Conservation (phyloP, 768 basidiomycete species). For the Peribolospora baueri region DNA sequence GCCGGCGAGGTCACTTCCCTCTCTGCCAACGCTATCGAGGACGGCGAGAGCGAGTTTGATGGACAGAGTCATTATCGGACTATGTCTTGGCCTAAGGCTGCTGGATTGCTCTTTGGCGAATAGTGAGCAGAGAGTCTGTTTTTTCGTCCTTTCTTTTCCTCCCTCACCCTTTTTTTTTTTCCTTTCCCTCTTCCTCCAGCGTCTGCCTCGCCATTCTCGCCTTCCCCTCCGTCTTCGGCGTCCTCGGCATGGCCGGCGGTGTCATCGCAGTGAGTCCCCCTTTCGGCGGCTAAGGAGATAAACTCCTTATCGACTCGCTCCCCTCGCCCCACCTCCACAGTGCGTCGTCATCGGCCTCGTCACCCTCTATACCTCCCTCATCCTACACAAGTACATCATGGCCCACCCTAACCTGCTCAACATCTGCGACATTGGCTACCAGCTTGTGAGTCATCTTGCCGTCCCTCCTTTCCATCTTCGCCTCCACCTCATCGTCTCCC, state of each 20-base stretch:
- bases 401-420: conserved; percentile 5
- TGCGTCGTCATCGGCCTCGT: conserved; percentile 1
- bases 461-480: conserved; percentile 11
- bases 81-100: conserved; percentile 8
- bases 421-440: conserved; percentile 9
- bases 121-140: conserved; percentile 1
- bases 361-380: conserved; percentile 3
- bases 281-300: too few species aligned
- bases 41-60: neutral
- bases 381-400: conserved; percentile 3
- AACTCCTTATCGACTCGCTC: neutral
- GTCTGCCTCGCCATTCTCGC: conserved; percentile 3
- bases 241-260: conserved; percentile 8
- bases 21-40: neutral
- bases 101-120: conserved; percentile 4
- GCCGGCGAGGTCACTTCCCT: too few species aligned
- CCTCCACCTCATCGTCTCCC: conserved; percentile 10
- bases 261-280: neutral
- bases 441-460: conserved; percentile 1
- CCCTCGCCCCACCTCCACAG: neutral
- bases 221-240: conserved; percentile 5
- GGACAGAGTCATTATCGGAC: conserved; percentile 1
- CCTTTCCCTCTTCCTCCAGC: neutral
- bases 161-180: neutral
- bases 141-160: neutral